These are phyloP conservation scores for Aspergillus panamensis DNA, from an alignment of 495 filamentous ascomycete genomes.

Conservation along the genomic window DNA sequence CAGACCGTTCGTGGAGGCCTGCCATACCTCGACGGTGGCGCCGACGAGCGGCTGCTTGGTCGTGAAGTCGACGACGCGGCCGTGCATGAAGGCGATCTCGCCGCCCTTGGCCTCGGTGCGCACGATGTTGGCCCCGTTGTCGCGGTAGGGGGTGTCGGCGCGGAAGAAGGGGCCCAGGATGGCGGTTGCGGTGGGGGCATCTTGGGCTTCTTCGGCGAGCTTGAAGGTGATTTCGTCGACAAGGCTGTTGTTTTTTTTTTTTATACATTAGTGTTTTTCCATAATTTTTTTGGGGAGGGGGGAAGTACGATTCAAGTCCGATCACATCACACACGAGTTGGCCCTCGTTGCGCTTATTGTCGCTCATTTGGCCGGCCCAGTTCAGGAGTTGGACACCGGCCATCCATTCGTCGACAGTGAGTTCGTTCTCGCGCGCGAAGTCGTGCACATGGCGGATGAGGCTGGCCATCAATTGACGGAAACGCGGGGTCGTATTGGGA, in stretches of 20 bases:
- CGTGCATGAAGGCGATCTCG: constrained; percentile 60
- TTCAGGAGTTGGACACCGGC: constrained; percentile 57
- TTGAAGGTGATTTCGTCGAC: constrained; percentile 77
- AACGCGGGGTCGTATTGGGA: constrained; percentile 57
- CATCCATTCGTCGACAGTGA: constrained; percentile 49
- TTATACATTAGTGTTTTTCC: background rate
- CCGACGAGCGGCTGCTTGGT: constrained; percentile 57
- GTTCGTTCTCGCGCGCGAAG: constrained; percentile 48
- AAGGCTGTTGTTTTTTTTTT: constrained; percentile 37
- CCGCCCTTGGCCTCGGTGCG: constrained; percentile 46
- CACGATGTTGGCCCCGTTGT: constrained; percentile 66
- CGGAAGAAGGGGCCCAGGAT: constrained; percentile 80
- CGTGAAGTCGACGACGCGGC: constrained; percentile 54
- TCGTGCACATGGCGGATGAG: constrained; percentile 47
- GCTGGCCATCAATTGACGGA: constrained; percentile 40
- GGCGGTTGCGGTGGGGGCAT: constrained; percentile 61
- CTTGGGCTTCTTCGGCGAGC: constrained; percentile 47
- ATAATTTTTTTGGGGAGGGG: background rate
- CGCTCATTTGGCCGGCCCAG: constrained; percentile 67
- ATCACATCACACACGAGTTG: constrained; percentile 69
- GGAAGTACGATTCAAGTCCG: constrained; percentile 60
- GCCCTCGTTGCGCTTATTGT: constrained; percentile 68
- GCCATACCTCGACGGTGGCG: constrained; percentile 73
- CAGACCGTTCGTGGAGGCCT: constrained; percentile 70
- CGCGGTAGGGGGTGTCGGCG: constrained; percentile 57